phyloP scores from a whole-genome alignment of 2,329 filamentous ascomycete genomes.

The Diplodia sapinea region DNA sequence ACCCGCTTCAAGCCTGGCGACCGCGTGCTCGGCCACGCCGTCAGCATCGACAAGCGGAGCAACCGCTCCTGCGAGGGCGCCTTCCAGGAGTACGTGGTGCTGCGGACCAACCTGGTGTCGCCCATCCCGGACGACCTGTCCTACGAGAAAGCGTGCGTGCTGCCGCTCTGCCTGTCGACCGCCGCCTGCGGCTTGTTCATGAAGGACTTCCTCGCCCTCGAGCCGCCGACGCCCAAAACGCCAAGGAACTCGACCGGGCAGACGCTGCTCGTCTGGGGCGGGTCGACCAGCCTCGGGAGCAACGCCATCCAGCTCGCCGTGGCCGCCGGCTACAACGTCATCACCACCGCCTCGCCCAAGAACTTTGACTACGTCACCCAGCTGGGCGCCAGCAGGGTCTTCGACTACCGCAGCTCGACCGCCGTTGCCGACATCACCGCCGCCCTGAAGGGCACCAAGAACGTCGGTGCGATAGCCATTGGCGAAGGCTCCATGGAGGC shows the following conservation, averaged over 20 bases:
- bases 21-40: neutral
- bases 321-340: constrained; percentile 54
- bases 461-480: too few species aligned
- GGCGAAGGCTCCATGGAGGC: too few species aligned
- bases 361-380: constrained; percentile 53
- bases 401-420: neutral
- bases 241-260: constrained; percentile 32
- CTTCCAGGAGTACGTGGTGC: neutral
- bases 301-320: constrained; percentile 55
- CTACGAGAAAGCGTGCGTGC: neutral
- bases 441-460: too few species aligned
- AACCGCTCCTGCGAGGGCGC: neutral
- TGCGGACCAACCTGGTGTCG: neutral
- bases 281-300: constrained; percentile 54
- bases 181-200: neutral
- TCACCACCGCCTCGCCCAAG: constrained; percentile 50
- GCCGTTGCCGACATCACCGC: constrained; percentile 20
- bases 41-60: neutral
- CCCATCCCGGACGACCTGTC: neutral
- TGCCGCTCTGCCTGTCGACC: too few species aligned
- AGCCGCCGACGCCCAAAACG: neutral
- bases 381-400: constrained; percentile 43
- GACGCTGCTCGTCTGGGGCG: constrained; percentile 56
- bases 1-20: neutral
- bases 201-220: neutral